These are phyloP conservation scores for Tuber indicum DNA, from an alignment of 495 filamentous ascomycete species.

Conservation along the genomic window DNA sequence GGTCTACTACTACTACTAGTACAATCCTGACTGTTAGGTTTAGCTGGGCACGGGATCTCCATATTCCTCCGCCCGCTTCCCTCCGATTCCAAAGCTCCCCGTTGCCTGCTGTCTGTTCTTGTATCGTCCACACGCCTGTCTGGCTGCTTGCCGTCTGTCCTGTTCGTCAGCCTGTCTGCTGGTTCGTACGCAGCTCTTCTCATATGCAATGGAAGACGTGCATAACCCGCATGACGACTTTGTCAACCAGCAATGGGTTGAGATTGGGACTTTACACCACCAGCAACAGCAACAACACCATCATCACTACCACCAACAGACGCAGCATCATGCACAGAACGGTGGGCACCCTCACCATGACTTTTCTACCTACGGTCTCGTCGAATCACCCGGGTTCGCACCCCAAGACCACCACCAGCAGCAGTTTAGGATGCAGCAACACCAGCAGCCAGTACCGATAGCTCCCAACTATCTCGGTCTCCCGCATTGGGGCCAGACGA, in stretches of 20 bases:
- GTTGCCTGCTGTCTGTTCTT: slow-evolving; percentile 18
- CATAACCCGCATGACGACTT: slow-evolving; percentile 47
- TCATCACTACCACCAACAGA: slow-evolving; percentile 43
- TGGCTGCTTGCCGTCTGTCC: slow-evolving; percentile 27
- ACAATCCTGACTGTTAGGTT: slow-evolving; percentile 2
- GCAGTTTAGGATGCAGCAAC: slow-evolving; percentile 36
- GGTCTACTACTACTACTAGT: background rate
- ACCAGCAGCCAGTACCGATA: slow-evolving; percentile 37
- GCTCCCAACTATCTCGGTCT: slow-evolving; percentile 39
- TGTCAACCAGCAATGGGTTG: slow-evolving; percentile 51
- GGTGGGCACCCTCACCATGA: slow-evolving; percentile 47
- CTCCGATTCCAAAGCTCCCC: slow-evolving; percentile 36
- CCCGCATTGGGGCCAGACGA: slow-evolving; percentile 37
- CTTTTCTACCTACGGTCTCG: slow-evolving; percentile 45
- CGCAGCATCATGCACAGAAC: slow-evolving; percentile 52
- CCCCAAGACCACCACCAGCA: slow-evolving; percentile 30
- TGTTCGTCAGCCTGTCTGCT: slow-evolving; percentile 32
- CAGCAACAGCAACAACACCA: slow-evolving; percentile 34
- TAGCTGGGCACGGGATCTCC: slow-evolving; percentile 38
- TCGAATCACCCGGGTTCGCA: slow-evolving; percentile 37
- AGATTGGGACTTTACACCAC: slow-evolving; percentile 47
- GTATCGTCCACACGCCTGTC: slow-evolving; percentile 4
- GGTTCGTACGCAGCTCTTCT: slow-evolving; percentile 37
- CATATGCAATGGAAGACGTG: slow-evolving; percentile 44
- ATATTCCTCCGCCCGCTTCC: slow-evolving; percentile 33